A percentile compares a stretch with the other conserved stretches of the same genome.
These are phyloP conservation scores for Plasmodium falciparum DNA, from an alignment of 169 alveolate genomes.

Conservation along the genomic window DNA sequence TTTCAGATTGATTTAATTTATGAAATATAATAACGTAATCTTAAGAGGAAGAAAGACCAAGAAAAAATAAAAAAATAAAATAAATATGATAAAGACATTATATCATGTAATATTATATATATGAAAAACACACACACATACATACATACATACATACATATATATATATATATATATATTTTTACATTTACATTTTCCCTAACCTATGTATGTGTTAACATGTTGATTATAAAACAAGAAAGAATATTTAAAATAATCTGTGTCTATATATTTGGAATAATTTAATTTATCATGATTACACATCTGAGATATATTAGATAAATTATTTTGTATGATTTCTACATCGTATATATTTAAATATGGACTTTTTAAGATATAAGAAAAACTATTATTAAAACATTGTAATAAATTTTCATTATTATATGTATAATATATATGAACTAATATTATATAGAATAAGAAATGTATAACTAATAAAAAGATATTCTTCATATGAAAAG, in stretches of 20 bases:
- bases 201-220: conserved; percentile 50
- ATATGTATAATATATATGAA: conserved; percentile 27
- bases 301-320: conserved; percentile 14
- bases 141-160: no score
- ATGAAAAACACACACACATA: neutral
- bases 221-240: conserved; percentile 8
- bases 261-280: conserved; percentile 11
- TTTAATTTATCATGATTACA: conserved; percentile 37
- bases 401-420: conserved; percentile 10
- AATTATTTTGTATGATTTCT: conserved; percentile 1
- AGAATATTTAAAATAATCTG: neutral
- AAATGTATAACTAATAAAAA: conserved; percentile 29
- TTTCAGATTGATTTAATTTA: conserved; percentile 17
- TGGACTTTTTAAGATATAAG: conserved; percentile 6
- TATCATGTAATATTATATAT: neutral
- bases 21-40: conserved; percentile 43
- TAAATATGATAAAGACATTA: no score
- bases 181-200: neutral
- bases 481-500: conserved; percentile 11
- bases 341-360: conserved; percentile 13
- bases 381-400: conserved; percentile 18
- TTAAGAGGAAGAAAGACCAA: neutral
- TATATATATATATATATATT: neutral
- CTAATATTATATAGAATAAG: conserved; percentile 25
- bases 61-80: neutral